Evolutionary conservation across 2,329 filamentous ascomycete species (phyloP).

Genomic region (Arthrobotrys pseudoclavata): DNA sequence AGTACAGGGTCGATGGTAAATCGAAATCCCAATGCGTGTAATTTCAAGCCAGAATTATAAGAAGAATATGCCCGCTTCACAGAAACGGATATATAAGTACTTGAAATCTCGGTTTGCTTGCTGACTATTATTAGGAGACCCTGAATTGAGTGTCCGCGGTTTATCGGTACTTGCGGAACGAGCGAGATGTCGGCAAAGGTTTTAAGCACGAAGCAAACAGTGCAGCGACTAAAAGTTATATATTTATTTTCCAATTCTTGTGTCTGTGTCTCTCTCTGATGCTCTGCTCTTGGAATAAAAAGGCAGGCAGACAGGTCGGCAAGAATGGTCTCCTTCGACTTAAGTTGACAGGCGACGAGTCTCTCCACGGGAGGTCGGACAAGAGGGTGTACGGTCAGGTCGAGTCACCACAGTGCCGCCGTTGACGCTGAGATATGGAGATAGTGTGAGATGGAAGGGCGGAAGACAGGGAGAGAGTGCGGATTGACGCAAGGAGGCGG

Average conservation of each 20-base stretch:
- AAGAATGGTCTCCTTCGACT: slow-evolving; percentile 53
- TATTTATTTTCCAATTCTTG: slow-evolving; percentile 33
- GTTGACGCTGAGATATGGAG: slow-evolving; percentile 39
- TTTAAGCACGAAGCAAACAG: slow-evolving; percentile 41
- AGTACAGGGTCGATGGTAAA: slow-evolving; percentile 38
- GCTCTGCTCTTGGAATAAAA: slow-evolving; percentile 24
- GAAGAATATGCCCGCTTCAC: slow-evolving; percentile 51
- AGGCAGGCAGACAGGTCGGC: slow-evolving; percentile 44
- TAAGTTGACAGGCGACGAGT: slow-evolving; percentile 24
- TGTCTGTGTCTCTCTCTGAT: slow-evolving; percentile 5
- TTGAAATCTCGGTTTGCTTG: slow-evolving; percentile 28
- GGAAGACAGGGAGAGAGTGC: slow-evolving; percentile 54
- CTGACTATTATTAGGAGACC: slow-evolving; percentile 53
- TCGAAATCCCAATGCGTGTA: slow-evolving; percentile 38
- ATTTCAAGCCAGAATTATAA: slow-evolving; percentile 44
- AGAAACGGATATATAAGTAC: slow-evolving; percentile 51
- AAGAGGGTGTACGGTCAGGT: slow-evolving; percentile 46
- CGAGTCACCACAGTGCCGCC: slow-evolving; percentile 26
- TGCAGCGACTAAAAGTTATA: slow-evolving; percentile 51
- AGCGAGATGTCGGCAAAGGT: slow-evolving; percentile 53
- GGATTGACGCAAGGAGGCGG: slow-evolving; percentile 59
- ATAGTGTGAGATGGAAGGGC: slow-evolving; percentile 46
- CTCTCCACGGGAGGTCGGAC: slow-evolving; percentile 24
- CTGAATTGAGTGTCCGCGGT: slow-evolving; percentile 42
- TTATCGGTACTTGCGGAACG: slow-evolving; percentile 58